Conservation (phyloP, 1,284 basidiomycete genomes). For the Kalmanozyma brasiliensis region DNA sequence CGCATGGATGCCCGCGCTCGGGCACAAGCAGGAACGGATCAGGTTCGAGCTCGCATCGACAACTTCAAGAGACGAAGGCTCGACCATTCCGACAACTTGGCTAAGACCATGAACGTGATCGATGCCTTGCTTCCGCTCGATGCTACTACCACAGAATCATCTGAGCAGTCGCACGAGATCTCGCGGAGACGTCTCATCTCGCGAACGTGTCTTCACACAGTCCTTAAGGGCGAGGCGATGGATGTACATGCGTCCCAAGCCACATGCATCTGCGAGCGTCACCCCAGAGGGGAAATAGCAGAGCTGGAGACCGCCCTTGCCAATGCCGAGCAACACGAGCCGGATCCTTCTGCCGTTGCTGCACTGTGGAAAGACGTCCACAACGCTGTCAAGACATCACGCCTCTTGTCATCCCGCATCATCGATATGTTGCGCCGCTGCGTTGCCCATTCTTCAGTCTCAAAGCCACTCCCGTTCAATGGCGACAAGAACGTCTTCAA, state of each 20-base stretch:
- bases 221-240: not conserved
- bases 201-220: constrained; percentile 5
- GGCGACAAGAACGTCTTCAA: constrained; percentile 22
- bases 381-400: constrained; percentile 17
- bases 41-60: not conserved
- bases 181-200: constrained; percentile 21
- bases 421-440: constrained; percentile 33
- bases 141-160: not conserved
- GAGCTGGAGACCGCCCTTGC: not conserved
- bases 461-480: constrained; percentile 13
- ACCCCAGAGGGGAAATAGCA: not conserved
- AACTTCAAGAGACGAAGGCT: constrained; percentile 23
- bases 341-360: constrained; percentile 5
- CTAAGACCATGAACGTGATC: constrained; percentile 1
- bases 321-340: not conserved
- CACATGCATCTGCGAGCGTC: constrained; percentile 7
- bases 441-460: constrained; percentile 16
- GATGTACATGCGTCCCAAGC: not conserved
- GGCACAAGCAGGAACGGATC: not conserved
- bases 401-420: constrained; percentile 11
- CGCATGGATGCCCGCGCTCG: not conserved
- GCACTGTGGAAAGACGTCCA: constrained; percentile 28
- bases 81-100: not conserved
- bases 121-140: constrained; percentile 15
- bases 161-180: constrained; percentile 7